phyloP scores from a whole-genome alignment of 345 rosid genomes.

The Acer campestre region DNA sequence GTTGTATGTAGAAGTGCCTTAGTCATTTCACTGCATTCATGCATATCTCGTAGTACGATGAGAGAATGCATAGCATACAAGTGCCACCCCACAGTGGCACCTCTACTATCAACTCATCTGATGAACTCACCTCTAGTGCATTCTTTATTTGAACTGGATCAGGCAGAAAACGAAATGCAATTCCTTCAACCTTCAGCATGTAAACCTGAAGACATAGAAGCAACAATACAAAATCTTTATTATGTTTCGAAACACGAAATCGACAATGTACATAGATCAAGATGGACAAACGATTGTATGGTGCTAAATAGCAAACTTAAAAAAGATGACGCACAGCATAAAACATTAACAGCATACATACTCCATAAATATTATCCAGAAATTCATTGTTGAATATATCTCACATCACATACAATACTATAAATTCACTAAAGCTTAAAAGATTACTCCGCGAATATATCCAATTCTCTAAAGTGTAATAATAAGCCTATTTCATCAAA shows the following conservation, averaged over 20 bases:
- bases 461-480: neutral
- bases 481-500: neutral
- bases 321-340: neutral
- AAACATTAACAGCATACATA: neutral
- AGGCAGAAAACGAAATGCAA: slow-evolving; percentile 90
- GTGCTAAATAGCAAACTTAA: neutral
- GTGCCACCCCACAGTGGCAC: neutral
- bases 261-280: neutral
- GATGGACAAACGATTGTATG: neutral
- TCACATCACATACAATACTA: neutral
- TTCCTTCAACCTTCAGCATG: slow-evolving; percentile 89
- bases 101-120: neutral
- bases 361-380: neutral
- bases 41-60: neutral
- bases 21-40: neutral
- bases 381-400: neutral
- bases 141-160: slow-evolving; percentile 94
- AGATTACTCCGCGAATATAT: neutral
- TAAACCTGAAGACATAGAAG: slow-evolving; percentile 54
- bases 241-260: neutral
- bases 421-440: neutral
- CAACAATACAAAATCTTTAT: slow-evolving; percentile 10
- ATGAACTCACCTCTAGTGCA: slow-evolving; percentile 74
- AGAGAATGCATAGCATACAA: slow-evolving; percentile 1
- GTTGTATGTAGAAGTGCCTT: neutral